phyloP scores from a whole-genome alignment of 2,329 filamentous ascomycete species.

The Lizonia empirigonia region DNA sequence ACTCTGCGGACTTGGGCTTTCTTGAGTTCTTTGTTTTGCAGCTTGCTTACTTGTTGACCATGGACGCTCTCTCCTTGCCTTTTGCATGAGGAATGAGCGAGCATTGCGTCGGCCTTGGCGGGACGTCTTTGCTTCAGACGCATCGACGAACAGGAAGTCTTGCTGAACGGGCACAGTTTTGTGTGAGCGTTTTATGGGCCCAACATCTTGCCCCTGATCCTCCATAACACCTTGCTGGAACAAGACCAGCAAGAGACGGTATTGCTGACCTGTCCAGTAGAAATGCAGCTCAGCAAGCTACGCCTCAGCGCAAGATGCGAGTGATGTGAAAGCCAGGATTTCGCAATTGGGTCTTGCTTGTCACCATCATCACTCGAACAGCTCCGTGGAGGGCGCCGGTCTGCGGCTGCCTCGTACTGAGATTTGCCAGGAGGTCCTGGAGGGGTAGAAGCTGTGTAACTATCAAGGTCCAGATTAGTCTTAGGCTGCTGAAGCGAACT shows the following conservation, averaged over 20 bases:
- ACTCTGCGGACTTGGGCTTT: constrained; percentile 35
- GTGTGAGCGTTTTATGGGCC: constrained; percentile 28
- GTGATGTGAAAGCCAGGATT: constrained; percentile 30
- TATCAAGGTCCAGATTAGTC: constrained; percentile 45
- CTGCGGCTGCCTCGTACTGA: constrained; percentile 32
- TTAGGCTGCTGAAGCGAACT: constrained; percentile 36
- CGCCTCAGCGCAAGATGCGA: constrained; percentile 25
- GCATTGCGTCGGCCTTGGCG: constrained; percentile 48
- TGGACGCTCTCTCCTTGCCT: constrained; percentile 44
- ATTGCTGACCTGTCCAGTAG: constrained; percentile 26
- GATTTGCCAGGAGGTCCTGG: constrained; percentile 29
- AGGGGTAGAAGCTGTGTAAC: constrained; percentile 39
- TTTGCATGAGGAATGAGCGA: constrained; percentile 50
- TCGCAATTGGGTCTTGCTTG: constrained; percentile 34
- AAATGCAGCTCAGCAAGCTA: constrained; percentile 33
- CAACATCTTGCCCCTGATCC: constrained; percentile 30
- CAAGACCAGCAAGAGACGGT: constrained; percentile 26
- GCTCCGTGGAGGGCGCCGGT: constrained; percentile 27
- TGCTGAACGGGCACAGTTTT: constrained; percentile 36
- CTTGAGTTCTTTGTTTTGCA: constrained; percentile 39
- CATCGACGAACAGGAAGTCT: constrained; percentile 48
- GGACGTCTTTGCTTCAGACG: constrained; percentile 46
- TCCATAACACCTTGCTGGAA: constrained; percentile 35
- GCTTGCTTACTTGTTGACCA: constrained; percentile 50
- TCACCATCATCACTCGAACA: constrained; percentile 37